phyloP scores from a whole-genome alignment of 225 moss, liverwort and hornwort species.

The Antitrichia curtipendula region DNA sequence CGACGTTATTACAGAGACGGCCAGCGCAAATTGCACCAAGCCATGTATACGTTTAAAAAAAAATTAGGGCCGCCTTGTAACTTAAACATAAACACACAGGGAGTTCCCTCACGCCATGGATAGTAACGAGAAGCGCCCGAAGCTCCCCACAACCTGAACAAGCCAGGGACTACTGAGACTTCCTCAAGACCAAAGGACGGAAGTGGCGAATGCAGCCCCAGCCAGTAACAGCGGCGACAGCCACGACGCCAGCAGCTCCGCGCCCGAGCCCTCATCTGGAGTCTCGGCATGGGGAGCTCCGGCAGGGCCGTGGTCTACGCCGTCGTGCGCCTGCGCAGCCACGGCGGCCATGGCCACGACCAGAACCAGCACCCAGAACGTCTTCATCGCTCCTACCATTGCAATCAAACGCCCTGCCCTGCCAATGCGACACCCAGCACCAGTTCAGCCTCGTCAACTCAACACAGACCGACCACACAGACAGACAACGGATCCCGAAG shows the following conservation, averaged over 20 bases:
- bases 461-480: background rate
- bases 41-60: background rate
- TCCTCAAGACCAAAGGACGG: background rate
- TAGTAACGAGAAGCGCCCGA: background rate
- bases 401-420: background rate
- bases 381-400: constrained; percentile 5
- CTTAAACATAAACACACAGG: background rate
- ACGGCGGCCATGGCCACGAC: background rate
- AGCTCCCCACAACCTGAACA: background rate
- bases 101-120: background rate
- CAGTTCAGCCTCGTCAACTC: background rate
- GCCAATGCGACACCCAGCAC: background rate
- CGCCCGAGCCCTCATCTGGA: background rate
- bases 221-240: background rate
- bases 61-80: background rate
- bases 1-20: background rate
- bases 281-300: background rate
- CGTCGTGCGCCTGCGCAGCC: background rate
- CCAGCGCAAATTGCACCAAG: background rate
- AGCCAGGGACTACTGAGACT: background rate
- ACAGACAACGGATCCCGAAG: too few species aligned
- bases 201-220: background rate
- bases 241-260: background rate
- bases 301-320: background rate
- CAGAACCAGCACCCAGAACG: background rate